These are phyloP conservation scores for Hypoxylon crocopeplum DNA, from an alignment of 495 filamentous ascomycete genomes.

Conservation along the genomic window DNA sequence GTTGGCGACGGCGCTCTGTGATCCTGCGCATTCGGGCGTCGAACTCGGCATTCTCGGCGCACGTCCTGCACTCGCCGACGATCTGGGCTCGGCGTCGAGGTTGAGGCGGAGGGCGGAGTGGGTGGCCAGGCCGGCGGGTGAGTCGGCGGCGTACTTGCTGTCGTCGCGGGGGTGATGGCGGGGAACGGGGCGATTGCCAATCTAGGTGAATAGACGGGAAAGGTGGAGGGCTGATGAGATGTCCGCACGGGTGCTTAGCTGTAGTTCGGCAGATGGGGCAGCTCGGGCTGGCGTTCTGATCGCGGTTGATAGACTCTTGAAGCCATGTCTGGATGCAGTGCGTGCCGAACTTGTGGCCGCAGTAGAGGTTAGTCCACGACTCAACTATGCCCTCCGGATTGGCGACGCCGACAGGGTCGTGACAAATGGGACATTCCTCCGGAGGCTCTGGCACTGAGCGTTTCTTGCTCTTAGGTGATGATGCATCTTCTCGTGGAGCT, in stretches of 20 bases:
- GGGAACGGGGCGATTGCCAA: conserved; percentile 33
- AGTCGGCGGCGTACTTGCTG: conserved; percentile 38
- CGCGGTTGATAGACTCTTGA: conserved; percentile 39
- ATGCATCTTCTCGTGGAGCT: neutral
- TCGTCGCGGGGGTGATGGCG: conserved; percentile 30
- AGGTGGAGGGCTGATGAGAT: conserved; percentile 39
- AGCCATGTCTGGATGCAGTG: conserved; percentile 56
- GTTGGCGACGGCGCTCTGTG: conserved; percentile 14
- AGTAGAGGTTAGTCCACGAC: conserved; percentile 51
- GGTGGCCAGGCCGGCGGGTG: conserved; percentile 24
- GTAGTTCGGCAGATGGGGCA: conserved; percentile 51
- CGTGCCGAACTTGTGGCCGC: conserved; percentile 53
- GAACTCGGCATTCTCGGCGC: conserved; percentile 30
- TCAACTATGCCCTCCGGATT: conserved; percentile 49
- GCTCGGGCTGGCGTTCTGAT: conserved; percentile 41
- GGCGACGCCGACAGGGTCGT: conserved; percentile 45
- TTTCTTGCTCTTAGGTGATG: conserved; percentile 19
- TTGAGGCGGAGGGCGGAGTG: conserved; percentile 33
- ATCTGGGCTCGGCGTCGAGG: conserved; percentile 29
- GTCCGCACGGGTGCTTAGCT: conserved; percentile 49
- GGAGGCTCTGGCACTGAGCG: conserved; percentile 6
- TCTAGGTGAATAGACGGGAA: conserved; percentile 10
- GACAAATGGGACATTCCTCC: conserved; percentile 54
- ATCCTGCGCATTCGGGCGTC: conserved; percentile 21
- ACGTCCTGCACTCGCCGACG: conserved; percentile 36